These are phyloP conservation scores for Pleurotus giganteus DNA, from an alignment of 768 basidiomycete genomes.

Conservation along the genomic window DNA sequence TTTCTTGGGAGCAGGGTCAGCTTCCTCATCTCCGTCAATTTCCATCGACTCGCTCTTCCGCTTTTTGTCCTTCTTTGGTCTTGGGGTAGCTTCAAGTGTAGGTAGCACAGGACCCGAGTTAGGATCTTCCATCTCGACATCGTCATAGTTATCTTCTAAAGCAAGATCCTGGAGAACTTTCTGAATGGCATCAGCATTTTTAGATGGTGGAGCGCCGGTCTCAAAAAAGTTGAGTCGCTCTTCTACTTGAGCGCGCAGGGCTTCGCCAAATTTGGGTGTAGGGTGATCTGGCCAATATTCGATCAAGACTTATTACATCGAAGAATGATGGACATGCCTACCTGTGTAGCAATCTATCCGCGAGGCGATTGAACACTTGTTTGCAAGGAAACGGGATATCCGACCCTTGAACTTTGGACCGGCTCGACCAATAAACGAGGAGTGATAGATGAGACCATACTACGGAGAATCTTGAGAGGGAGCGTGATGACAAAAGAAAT, in stretches of 20 bases:
- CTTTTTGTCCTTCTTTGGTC: slow-evolving; percentile 61
- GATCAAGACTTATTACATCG: background rate
- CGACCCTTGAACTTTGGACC: slow-evolving; percentile 94
- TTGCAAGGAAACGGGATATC: slow-evolving; percentile 97
- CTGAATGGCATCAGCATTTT: slow-evolving; percentile 90
- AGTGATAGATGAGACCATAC: slow-evolving; percentile 98
- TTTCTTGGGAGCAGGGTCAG: slow-evolving; percentile 62
- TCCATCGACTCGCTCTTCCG: slow-evolving; percentile 67
- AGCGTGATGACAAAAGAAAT: background rate
- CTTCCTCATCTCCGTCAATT: slow-evolving; percentile 52
- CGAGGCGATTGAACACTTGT: slow-evolving; percentile 97
- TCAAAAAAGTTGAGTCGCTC: slow-evolving; percentile 95
- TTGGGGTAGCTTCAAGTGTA: slow-evolving; percentile 52
- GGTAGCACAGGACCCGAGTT: slow-evolving; percentile 53
- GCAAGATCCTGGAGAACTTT: slow-evolving; percentile 82
- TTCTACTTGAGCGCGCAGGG: slow-evolving; percentile 90
- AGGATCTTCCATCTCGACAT: slow-evolving; percentile 36
- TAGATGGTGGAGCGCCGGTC: slow-evolving; percentile 82
- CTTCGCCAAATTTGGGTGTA: slow-evolving; percentile 92
- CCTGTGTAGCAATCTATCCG: slow-evolving; percentile 95
- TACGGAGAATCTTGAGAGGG: slow-evolving; percentile 26
- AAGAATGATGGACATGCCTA: slow-evolving; percentile 27
- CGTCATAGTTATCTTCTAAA: slow-evolving; percentile 59
- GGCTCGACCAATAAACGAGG: slow-evolving; percentile 94
- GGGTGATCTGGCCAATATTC: slow-evolving; percentile 59